Percentiles rank a stretch among this genome's conserved stretches.
These are phyloP conservation scores for Hirsutella minnesotensis DNA, from an alignment of 2,329 filamentous ascomycete species.

Conservation along the genomic window DNA sequence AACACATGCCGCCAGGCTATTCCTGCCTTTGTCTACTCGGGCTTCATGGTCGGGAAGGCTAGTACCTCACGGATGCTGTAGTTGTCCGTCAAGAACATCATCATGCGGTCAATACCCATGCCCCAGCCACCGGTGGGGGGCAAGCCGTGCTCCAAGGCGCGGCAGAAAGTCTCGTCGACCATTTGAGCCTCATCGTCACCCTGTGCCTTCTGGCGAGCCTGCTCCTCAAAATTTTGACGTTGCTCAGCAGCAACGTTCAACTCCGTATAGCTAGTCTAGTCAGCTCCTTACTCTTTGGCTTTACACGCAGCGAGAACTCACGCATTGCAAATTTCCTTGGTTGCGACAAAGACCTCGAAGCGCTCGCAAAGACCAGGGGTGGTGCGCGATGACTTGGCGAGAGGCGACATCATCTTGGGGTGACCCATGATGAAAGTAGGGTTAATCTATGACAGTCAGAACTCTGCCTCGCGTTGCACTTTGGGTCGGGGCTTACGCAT, in stretches of 20 bases:
- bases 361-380: conserved; percentile 83
- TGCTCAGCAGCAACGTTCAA: conserved; percentile 90
- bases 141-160: conserved; percentile 77
- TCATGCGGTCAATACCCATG: conserved; percentile 86
- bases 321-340: conserved; percentile 80
- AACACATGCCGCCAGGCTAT: too few relatives aligned
- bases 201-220: conserved; percentile 88
- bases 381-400: conserved; percentile 87
- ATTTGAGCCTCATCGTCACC: conserved; percentile 95
- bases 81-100: conserved; percentile 94
- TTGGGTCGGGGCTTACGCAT: conserved; percentile 34
- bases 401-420: conserved; percentile 64
- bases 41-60: conserved; percentile 97
- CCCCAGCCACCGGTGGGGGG: conserved; percentile 95
- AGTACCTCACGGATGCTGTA: conserved; percentile 91
- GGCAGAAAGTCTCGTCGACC: conserved; percentile 92
- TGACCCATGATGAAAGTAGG: conserved; percentile 58
- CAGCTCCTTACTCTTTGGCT: not conserved
- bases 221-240: conserved; percentile 74
- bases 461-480: not conserved
- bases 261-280: conserved; percentile 59
- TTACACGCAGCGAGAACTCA: conserved; percentile 14
- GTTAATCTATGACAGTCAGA: conserved; percentile 41
- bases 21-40: conserved; percentile 37
- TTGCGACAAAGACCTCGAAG: conserved; percentile 82